Conservation (phyloP, 345 rosid genomes). For the Populus alba region DNA sequence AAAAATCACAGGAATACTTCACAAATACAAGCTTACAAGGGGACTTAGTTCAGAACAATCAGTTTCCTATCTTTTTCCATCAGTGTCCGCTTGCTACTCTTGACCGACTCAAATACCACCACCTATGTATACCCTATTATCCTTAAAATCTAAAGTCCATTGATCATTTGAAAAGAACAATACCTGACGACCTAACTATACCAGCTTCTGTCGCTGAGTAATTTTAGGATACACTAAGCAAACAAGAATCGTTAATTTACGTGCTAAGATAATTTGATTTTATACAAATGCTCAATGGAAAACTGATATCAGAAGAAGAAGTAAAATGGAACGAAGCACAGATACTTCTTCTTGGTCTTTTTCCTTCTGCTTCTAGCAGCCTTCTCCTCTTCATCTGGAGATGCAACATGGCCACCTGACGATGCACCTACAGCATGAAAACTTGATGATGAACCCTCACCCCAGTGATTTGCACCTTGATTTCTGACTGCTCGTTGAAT, state of each 20-base stretch:
- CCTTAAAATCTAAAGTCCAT: neutral
- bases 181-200: neutral
- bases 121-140: neutral
- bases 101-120: neutral
- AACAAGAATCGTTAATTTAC: neutral
- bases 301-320: slow-evolving; percentile 11
- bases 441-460: slow-evolving; percentile 27
- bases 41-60: neutral
- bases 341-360: slow-evolving; percentile 31
- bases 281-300: neutral
- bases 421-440: slow-evolving; percentile 14
- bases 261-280: neutral
- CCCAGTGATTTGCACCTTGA: slow-evolving; percentile 9
- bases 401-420: neutral
- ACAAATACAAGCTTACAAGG: neutral
- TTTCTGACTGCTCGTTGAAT: neutral
- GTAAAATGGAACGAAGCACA: slow-evolving; percentile 43
- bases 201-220: neutral
- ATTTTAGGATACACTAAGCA: neutral
- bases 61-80: neutral
- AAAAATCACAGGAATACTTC: neutral
- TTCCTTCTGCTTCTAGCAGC: slow-evolving; percentile 18
- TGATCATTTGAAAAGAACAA: neutral
- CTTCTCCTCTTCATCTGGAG: slow-evolving; percentile 20
- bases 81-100: neutral